phyloP scores from a whole-genome alignment of 2,329 filamentous ascomycete species.

The Bisporella sp. region DNA sequence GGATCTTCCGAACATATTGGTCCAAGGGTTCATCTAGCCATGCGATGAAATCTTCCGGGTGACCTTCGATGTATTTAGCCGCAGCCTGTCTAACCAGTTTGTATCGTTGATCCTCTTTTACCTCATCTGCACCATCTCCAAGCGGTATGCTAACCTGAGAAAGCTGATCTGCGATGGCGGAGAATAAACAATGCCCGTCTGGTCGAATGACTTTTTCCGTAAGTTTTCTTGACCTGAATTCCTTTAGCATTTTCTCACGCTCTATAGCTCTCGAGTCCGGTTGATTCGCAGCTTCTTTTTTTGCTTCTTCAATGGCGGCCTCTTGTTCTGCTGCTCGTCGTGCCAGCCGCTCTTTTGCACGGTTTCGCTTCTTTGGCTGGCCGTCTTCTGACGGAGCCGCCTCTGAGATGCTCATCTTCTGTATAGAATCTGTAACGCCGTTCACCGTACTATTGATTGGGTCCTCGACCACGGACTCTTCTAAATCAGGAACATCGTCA shows the following conservation, averaged over 20 bases:
- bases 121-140: slow-evolving; percentile 16
- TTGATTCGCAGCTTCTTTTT: slow-evolving; percentile 66
- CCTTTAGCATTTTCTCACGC: slow-evolving; percentile 59
- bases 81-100: slow-evolving; percentile 62
- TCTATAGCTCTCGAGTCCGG: slow-evolving; percentile 68
- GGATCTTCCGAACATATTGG: slow-evolving; percentile 67
- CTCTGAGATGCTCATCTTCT: slow-evolving; percentile 17
- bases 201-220: slow-evolving; percentile 74
- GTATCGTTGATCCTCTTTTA: slow-evolving; percentile 44
- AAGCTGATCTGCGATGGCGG: slow-evolving; percentile 82
- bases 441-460: slow-evolving; percentile 2
- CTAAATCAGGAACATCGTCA: slow-evolving; percentile 13
- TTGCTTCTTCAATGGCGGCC: slow-evolving; percentile 58
- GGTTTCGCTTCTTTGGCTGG: slow-evolving; percentile 63
- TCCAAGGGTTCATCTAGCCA: slow-evolving; percentile 80
- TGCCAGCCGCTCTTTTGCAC: slow-evolving; percentile 85
- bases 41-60: slow-evolving; percentile 74
- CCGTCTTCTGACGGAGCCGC: slow-evolving; percentile 15
- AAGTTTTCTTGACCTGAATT: slow-evolving; percentile 58
- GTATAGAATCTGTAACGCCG: slow-evolving; percentile 13
- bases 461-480: slow-evolving; percentile 8
- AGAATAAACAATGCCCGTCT: slow-evolving; percentile 93
- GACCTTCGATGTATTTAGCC: slow-evolving; percentile 66
- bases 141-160: slow-evolving; percentile 42
- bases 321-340: slow-evolving; percentile 81